Percentiles rank a stretch among this genome's conserved stretches.
Evolutionary conservation across 257 asterid species (phyloP).

Genomic region (Nicotiana paniculata): DNA sequence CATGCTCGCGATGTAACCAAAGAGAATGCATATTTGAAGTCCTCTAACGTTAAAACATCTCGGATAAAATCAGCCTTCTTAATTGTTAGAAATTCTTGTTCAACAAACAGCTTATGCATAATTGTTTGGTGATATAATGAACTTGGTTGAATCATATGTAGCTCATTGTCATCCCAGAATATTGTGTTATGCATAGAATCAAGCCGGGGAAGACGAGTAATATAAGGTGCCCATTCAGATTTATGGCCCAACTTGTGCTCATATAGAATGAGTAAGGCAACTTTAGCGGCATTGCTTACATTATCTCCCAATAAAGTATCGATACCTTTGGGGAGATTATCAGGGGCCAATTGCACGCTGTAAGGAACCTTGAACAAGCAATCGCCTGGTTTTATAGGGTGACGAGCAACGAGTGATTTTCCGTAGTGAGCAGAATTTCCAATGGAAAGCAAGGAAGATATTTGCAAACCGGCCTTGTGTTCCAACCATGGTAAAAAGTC

Average conservation of each 20-base stretch:
- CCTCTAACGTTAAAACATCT: conserved; percentile 33
- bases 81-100: conserved; percentile 45
- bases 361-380: conserved; percentile 67
- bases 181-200: conserved; percentile 62
- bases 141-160: conserved; percentile 59
- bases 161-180: conserved; percentile 66
- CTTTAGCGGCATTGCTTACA: conserved; percentile 57
- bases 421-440: conserved; percentile 53
- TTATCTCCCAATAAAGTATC: conserved; percentile 40
- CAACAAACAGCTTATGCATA: conserved; percentile 44
- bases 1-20: conserved; percentile 85
- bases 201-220: conserved; percentile 46
- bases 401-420: conserved; percentile 57
- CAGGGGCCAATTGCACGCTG: conserved; percentile 58
- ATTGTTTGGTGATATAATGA: conserved; percentile 53
- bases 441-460: conserved; percentile 57
- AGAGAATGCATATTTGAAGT: conserved; percentile 59
- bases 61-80: conserved; percentile 30
- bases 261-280: conserved; percentile 58
- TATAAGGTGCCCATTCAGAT: conserved; percentile 77
- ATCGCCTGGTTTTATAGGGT: conserved; percentile 47
- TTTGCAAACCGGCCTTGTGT: conserved; percentile 42
- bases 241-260: conserved; percentile 53
- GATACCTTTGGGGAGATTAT: conserved; percentile 56
- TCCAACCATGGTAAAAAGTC: conserved; percentile 77